Conservation (phyloP, 306 rosid species). For the Trichosanthes truncata region DNA sequence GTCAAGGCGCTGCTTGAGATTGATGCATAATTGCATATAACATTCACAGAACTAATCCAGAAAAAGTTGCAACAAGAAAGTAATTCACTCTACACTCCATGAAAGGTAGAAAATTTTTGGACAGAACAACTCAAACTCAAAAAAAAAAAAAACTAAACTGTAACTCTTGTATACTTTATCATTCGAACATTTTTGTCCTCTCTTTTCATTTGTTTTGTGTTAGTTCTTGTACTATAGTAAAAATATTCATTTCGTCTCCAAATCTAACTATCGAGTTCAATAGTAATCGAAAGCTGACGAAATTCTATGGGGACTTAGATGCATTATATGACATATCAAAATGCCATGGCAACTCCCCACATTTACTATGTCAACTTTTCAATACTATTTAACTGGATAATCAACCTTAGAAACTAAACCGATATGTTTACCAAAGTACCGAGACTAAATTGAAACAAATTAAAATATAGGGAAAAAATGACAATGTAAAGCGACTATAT, state of each 20-base stretch:
- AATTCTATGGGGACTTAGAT: background rate
- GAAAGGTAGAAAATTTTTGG: background rate
- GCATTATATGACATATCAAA: background rate
- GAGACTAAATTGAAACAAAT: background rate
- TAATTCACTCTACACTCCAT: background rate
- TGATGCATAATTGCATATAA: background rate
- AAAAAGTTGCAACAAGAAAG: background rate
- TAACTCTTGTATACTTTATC: background rate
- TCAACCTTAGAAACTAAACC: background rate
- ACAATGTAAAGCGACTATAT: background rate
- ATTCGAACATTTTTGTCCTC: background rate
- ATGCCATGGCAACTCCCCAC: background rate
- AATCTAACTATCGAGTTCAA: background rate
- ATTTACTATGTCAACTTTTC: background rate
- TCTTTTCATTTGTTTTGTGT: background rate
- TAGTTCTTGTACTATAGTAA: background rate
- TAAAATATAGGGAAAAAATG: background rate
- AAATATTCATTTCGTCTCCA: background rate
- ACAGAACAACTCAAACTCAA: background rate
- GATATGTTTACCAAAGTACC: background rate
- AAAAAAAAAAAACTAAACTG: background rate
- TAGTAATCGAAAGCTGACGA: background rate
- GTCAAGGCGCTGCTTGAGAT: background rate
- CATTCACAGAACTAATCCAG: background rate
- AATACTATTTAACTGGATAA: background rate